Base-by-base conservation (phyloP, 768 basidiomycete species). In the Fomitopsis serialis region DNA sequence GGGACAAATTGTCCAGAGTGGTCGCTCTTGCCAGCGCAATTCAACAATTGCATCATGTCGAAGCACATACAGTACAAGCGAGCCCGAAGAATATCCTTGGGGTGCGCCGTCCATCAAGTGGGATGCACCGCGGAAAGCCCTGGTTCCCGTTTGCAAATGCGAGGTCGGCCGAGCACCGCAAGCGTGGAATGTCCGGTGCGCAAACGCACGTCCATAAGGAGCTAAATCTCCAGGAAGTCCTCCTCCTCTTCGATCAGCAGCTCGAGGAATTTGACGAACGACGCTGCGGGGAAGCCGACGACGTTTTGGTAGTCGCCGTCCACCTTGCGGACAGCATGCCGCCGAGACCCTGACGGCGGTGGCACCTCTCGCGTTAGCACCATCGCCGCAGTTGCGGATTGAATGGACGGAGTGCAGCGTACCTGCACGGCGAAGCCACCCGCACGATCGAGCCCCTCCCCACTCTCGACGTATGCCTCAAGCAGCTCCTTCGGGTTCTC, bases 401-500 rank as follows among this genome's bases (percentile, higher is more conserved):
- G 54, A 23, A 44, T 53, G n/a, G n/a, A n/a, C n/a, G n/a, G n/a
- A n/a, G n/a, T n/a, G n/a, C n/a, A n/a, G 24, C 48, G 44, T 57
- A 92, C 92, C 77, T 98, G 96, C 37, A 93, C 83, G 1, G 92
- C 93, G 66, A 98, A 98, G 0, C 96, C 96, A 2, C 96, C 96
- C 0, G 96, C 95, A 19, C 92, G 79, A 62, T 93, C 88, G 40
- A 84, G 65, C 0, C 94, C 94, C 71, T 97, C 94, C 6, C 85
- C 89, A 50, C 78, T 87, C 34, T 92, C 84, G 19, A 83, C 91
- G 59, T 98, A 98, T 9, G 92, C 88, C 56, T 86, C 63, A 9
- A 94, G 67, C 21, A 89, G 54, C 13, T 80, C 70, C 35, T 63
- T 57, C 0, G 84, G 70, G 63, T 77, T 87, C 56, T 91, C 84